Evolutionary conservation across 164 flowering plant species (phyloP).

Genomic region (Kalanchoe fedtschenkoi): DNA sequence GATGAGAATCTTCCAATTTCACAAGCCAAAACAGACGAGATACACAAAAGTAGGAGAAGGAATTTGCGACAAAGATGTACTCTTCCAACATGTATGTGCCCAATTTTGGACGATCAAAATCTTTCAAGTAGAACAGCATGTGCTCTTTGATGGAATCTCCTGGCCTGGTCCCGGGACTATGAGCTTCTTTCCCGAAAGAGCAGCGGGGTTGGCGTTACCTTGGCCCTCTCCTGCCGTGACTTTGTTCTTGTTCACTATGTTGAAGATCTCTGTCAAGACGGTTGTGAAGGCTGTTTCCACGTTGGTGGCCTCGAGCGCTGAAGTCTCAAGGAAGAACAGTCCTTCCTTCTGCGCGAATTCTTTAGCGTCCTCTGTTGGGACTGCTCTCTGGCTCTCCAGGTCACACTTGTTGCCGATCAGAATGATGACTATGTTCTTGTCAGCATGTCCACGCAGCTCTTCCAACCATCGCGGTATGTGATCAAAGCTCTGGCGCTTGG

Average conservation of each 20-base stretch:
- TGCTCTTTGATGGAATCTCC: constrained; percentile 47
- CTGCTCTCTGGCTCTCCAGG: constrained; percentile 60
- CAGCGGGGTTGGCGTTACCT: constrained; percentile 35
- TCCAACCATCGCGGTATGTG: constrained; percentile 87
- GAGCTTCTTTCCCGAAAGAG: constrained; percentile 55
- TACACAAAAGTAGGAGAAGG: not conserved
- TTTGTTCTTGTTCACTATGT: constrained; percentile 62
- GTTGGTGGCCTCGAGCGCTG: constrained; percentile 64
- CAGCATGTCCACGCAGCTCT: constrained; percentile 75
- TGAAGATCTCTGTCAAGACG: constrained; percentile 62
- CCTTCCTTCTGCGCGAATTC: constrained; percentile 81
- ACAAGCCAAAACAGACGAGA: not conserved
- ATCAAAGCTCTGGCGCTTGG: constrained; percentile 72
- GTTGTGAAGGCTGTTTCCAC: constrained; percentile 60
- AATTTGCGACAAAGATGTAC: not conserved
- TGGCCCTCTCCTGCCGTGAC: constrained; percentile 42
- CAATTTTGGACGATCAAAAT: not conserved
- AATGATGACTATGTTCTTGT: constrained; percentile 80
- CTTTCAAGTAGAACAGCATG: not conserved
- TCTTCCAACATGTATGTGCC: not conserved
- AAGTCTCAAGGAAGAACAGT: constrained; percentile 72
- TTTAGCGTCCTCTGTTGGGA: constrained; percentile 72
- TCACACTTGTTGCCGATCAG: constrained; percentile 68
- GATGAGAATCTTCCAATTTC: not conserved
- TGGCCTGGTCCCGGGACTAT: constrained; percentile 65